phyloP scores from a whole-genome alignment of 306 rosid genomes.

The Spatholobus suberectus region DNA sequence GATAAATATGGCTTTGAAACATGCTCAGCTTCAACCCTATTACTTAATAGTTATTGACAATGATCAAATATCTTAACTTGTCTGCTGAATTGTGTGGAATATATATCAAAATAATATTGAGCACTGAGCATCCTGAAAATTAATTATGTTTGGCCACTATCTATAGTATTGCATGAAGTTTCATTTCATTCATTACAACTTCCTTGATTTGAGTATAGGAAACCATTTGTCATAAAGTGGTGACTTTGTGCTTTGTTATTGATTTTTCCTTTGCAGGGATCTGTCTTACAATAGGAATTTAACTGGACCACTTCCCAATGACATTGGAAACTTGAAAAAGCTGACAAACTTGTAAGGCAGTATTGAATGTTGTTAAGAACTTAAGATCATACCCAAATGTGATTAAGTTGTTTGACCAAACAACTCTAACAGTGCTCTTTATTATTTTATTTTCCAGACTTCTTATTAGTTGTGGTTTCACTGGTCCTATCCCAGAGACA shows the following conservation, averaged over 20 bases:
- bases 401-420: constrained; percentile 34
- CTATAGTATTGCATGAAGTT: not conserved
- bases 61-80: not conserved
- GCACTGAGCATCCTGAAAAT: constrained; percentile 2
- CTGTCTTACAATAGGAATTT: constrained; percentile 62
- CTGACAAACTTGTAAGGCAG: constrained; percentile 59
- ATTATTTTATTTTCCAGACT: constrained; percentile 47
- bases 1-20: constrained; percentile 4
- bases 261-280: constrained; percentile 55
- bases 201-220: constrained; percentile 10
- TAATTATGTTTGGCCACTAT: constrained; percentile 5
- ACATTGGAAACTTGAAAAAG: constrained; percentile 62
- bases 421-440: constrained; percentile 31
- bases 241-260: constrained; percentile 32
- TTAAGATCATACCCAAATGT: not conserved
- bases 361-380: constrained; percentile 15
- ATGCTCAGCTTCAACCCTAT: not conserved
- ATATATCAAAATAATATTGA: not conserved
- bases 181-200: not conserved
- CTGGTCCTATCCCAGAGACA: constrained; percentile 64
- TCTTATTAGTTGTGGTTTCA: constrained; percentile 70
- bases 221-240: not conserved
- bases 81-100: constrained; percentile 11
- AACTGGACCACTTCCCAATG: constrained; percentile 54
- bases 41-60: not conserved